Evolutionary conservation across 495 filamentous ascomycete genomes (phyloP).

Genomic region (Aspergillus indologenus): DNA sequence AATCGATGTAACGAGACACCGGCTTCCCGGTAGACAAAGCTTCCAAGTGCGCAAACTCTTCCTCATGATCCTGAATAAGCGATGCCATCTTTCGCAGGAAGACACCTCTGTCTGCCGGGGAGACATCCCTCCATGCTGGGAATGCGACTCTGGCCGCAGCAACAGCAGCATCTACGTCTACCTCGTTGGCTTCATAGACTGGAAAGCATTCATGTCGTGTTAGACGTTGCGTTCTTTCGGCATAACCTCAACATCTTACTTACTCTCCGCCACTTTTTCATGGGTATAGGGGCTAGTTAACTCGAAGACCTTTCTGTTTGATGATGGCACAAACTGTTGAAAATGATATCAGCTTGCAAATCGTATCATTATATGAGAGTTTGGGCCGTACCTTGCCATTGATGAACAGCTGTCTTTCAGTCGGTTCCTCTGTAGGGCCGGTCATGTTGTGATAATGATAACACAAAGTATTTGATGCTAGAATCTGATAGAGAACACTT

Average conservation of each 20-base stretch:
- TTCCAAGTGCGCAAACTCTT: constrained; percentile 51
- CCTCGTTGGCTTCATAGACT: constrained; percentile 46
- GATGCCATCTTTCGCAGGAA: constrained; percentile 52
- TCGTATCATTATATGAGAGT: not conserved
- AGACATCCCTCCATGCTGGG: constrained; percentile 52
- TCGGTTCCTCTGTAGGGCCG: constrained; percentile 13
- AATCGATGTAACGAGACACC: constrained; percentile 26
- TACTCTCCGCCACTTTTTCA: constrained; percentile 42
- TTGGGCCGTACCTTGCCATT: constrained; percentile 40
- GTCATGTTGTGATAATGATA: not conserved
- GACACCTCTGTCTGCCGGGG: constrained; percentile 37
- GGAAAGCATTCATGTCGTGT: not conserved
- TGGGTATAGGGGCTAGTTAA: constrained; percentile 43
- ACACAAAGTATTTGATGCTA: not conserved
- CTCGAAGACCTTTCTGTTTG: constrained; percentile 43
- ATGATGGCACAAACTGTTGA: constrained; percentile 41
- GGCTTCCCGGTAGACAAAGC: constrained; percentile 30
- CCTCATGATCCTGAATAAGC: constrained; percentile 42
- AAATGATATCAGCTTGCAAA: too few relatives aligned
- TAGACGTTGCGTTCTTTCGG: not conserved
- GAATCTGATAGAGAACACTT: not conserved
- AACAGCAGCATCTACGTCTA: constrained; percentile 57
- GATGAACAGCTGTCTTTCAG: constrained; percentile 46
- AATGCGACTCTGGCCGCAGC: constrained; percentile 58
- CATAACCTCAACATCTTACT: not conserved